Evolutionary conservation across 2,329 filamentous ascomycete species (phyloP).

Genomic region (Penicillium aurantiogriseum): DNA sequence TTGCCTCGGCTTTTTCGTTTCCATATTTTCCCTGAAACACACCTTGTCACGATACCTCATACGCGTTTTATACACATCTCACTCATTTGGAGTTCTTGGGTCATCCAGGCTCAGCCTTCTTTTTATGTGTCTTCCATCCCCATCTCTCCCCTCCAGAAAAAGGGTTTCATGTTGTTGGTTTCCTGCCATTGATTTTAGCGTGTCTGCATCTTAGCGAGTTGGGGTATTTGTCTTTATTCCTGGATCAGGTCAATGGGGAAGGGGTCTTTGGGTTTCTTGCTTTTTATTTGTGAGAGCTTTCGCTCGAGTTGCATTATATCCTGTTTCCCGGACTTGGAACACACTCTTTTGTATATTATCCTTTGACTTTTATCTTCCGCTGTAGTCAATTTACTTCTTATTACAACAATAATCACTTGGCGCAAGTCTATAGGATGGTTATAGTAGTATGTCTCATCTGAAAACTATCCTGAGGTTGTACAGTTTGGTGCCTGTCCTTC

Average conservation of each 20-base stretch:
- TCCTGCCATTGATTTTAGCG: slow-evolving; percentile 1
- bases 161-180: not conserved
- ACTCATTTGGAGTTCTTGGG: not conserved
- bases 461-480: not conserved
- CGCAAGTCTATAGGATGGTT: not conserved
- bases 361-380: not conserved
- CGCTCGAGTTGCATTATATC: slow-evolving; percentile 7
- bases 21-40: not conserved
- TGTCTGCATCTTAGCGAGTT: slow-evolving; percentile 9
- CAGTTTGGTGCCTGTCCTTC: not conserved
- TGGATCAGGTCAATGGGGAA: not conserved
- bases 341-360: not conserved
- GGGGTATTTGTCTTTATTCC: not conserved
- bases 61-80: not conserved
- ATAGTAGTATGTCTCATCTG: not conserved
- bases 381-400: not conserved
- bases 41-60: not conserved
- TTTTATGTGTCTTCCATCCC: not conserved
- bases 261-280: not conserved
- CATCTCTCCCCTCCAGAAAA: not conserved
- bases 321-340: not conserved
- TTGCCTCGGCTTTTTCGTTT: not conserved
- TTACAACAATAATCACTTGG: not conserved
- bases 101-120: not conserved
- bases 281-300: not conserved